Evolutionary conservation across 1,284 basidiomycete species (phyloP).

Genomic region (Cutaneotrichosporon mucoides): DNA sequence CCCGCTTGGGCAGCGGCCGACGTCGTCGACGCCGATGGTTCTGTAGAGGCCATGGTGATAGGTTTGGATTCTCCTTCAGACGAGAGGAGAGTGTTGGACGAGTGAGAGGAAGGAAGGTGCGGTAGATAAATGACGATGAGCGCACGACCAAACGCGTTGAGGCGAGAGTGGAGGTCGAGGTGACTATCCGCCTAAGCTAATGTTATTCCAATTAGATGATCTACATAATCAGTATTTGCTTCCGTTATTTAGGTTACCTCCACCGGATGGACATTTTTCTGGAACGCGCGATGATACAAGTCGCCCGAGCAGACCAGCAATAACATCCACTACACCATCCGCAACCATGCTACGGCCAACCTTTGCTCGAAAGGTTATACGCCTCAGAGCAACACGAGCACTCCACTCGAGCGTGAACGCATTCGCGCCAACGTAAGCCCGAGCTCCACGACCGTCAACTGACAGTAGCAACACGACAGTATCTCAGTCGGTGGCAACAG

Average conservation of each 20-base stretch:
- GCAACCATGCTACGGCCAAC: slow-evolving; percentile 20
- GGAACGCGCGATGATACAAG: background rate
- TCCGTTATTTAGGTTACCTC: slow-evolving; percentile 9
- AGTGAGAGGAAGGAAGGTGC: background rate
- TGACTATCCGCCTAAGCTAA: background rate
- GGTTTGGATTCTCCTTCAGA: background rate
- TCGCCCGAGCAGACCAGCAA: no score
- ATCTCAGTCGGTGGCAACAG: background rate
- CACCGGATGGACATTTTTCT: slow-evolving; percentile 11
- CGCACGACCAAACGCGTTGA: no score
- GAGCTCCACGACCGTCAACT: background rate
- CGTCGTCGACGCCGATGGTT: background rate
- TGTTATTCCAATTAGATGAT: background rate
- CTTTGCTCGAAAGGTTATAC: slow-evolving; percentile 15
- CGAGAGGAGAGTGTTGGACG: background rate
- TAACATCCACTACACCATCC: background rate
- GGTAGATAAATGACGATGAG: no score
- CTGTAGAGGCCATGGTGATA: background rate
- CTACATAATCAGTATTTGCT: background rate
- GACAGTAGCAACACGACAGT: background rate
- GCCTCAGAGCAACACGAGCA: background rate
- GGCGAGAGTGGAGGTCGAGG: background rate
- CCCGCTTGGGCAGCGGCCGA: background rate
- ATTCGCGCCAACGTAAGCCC: background rate
- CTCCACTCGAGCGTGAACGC: background rate